Base-by-base conservation (phyloP, 345 rosid genomes). In the Microcos paniculata region DNA sequence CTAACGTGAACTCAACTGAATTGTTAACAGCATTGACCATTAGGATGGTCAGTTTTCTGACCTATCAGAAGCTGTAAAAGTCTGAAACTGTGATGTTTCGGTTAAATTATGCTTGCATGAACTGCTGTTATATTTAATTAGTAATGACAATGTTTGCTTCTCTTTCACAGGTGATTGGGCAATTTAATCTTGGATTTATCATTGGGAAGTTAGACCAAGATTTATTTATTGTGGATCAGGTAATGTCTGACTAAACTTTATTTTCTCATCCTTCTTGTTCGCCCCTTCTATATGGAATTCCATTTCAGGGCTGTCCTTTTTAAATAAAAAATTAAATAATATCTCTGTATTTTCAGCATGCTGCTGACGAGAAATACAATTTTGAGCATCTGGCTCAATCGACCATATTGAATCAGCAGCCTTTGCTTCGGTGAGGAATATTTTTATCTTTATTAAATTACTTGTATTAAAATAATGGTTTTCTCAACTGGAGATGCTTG, bases 301-400 rank as follows among this genome's bases (percentile, higher is more conserved):
- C 33, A 28, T 6, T 15, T 13, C n/a, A n/a, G n/a, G 68, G 31
- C 33, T n/a, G 40, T 8, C 15, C 23, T 76, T 35, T 71, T 14
- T 65, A 76, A 43, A 16, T 33, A 24, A 40, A 38, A 77, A 23
- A 46, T 13, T 70, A 53, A 58, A 81, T 79, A 65, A 65, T 18
- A 72, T 77, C 76, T 76, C 53, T 78, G 30, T 80, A 52, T 84
- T 76, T 67, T 62, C 89, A 96, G 99, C 99, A 96, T 87, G 99
- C 99, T 74, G 99, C 99, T 18, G 98, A 96, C 83, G 99, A 96
- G 91, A 96, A 96, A 78, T 93, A 87, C 82, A 96, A 96, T 85
- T 96, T 90, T 80, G 99, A 96, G 89, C 83, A 74, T 74, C 81
- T 96, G 57, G 91, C 96, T 30, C 85, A 86, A 77, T 90, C 98